Evolutionary conservation across 306 rosid species (phyloP), one percentile per base, ranked within the genome.

Genomic region (Prunus kanzakura): DNA sequence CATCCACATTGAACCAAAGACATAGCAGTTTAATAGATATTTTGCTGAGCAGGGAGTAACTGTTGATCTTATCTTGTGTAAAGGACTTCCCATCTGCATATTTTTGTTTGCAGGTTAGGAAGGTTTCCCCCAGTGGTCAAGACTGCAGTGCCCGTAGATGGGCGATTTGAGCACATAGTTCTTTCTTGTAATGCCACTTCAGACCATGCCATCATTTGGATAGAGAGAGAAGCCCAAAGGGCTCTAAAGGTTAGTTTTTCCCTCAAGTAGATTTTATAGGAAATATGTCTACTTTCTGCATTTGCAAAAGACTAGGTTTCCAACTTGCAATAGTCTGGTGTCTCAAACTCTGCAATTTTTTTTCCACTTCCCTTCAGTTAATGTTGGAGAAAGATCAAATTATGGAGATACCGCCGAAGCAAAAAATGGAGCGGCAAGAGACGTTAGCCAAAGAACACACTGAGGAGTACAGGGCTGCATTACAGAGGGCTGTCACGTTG

Each of bases 131-230:
- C 98, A 4, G 91, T 89, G 38, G 98, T 93, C 70, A 87, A 82
- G 86, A 93, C 97, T 73, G 97, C 93, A 18, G 98, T 93, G 76
- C 98, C 98, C 0, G 98, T 93, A 7, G 98, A 93, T 73, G 98
- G 98, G 81, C 82, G 98, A 76, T 93, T 93, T 72, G 98, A 93
- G 81, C 98, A 91, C 82, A 85, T 93, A 57, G 96, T 93, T 73
- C 96, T 93, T 76, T 93, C 97, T 41, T 93, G 97, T 72, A 93
- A 93, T 74, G 98, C 98, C 65, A 91, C 93, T 47, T 89, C 97
- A 19, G 98, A 93, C 79, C 98, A 93, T 81, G 96, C 97, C 71
- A 89, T 93, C 82, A 78, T 93, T 79, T 93, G 97, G 96, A 91
- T 93, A 66, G 97, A 89, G 86, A 89, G 87, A 86, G 98, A 93